phyloP scores from a whole-genome alignment of 306 rosid genomes.

The Rosa persica region DNA sequence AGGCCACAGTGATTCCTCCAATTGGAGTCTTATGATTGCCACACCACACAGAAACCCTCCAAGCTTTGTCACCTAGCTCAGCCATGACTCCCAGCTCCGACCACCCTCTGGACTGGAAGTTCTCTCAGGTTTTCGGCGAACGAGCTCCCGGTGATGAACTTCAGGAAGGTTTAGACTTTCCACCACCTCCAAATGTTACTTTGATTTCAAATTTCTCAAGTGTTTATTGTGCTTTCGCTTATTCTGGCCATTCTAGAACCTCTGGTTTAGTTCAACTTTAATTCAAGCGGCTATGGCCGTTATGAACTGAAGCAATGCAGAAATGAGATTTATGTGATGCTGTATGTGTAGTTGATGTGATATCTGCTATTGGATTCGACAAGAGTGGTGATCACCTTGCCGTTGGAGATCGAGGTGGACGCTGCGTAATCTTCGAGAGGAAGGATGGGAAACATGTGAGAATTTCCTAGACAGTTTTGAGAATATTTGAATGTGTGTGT shows the following conservation, averaged over 20 bases:
- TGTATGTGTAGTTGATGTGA: slow-evolving; percentile 45
- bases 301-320: not conserved
- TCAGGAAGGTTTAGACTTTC: slow-evolving; percentile 41
- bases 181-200: not conserved
- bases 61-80: not conserved
- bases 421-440: slow-evolving; percentile 57
- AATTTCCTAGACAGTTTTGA: slow-evolving; percentile 6
- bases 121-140: slow-evolving; percentile 56
- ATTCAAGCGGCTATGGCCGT: not conserved
- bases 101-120: slow-evolving; percentile 37
- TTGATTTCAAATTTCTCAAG: not conserved
- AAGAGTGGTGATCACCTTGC: slow-evolving; percentile 70
- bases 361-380: slow-evolving; percentile 56
- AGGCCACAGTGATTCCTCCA: not conserved
- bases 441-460: slow-evolving; percentile 53
- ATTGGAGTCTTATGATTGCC: slow-evolving; percentile 16
- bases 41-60: not conserved
- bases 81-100: slow-evolving; percentile 38
- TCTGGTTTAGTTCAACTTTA: too few species aligned
- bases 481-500: not conserved
- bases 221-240: not conserved
- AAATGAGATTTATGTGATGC: not conserved
- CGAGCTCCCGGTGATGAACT: slow-evolving; percentile 45
- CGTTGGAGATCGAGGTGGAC: slow-evolving; percentile 74
- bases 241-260: not conserved